phyloP scores from a whole-genome alignment of 495 filamentous ascomycete genomes.

The Aspergillus wentii region DNA sequence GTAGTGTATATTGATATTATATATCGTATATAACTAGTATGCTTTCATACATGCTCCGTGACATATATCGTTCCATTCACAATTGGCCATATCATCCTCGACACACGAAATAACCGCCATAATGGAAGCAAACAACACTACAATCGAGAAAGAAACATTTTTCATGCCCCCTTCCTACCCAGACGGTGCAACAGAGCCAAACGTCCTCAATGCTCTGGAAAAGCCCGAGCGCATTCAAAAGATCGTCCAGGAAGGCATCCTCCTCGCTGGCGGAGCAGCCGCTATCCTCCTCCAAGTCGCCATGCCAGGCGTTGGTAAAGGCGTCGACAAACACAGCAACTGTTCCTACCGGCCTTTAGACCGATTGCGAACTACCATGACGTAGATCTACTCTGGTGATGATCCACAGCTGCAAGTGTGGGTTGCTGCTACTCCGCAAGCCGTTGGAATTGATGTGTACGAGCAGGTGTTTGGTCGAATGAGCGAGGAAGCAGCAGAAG shows the following conservation, averaged over 20 bases:
- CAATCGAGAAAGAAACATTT: no score
- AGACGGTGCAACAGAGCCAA: neutral
- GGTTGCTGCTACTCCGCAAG: slow-evolving; percentile 39
- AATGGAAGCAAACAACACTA: no score
- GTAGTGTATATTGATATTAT: no score
- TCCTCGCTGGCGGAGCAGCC: slow-evolving; percentile 30
- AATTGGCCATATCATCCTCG: no score
- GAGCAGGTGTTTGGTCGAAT: slow-evolving; percentile 28
- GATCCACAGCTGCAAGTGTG: slow-evolving; percentile 34
- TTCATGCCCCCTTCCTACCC: no score
- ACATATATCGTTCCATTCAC: no score
- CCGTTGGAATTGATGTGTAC: slow-evolving; percentile 27
- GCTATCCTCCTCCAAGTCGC: slow-evolving; percentile 39
- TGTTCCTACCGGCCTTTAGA: slow-evolving; percentile 35
- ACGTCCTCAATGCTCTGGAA: slow-evolving; percentile 7
- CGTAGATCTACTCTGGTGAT: slow-evolving; percentile 32
- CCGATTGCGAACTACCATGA: slow-evolving; percentile 38
- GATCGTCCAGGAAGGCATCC: slow-evolving; percentile 31
- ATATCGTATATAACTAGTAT: no score
- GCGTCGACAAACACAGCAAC: slow-evolving; percentile 31
- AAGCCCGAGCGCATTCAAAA: slow-evolving; percentile 24
- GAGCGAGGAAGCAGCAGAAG: slow-evolving; percentile 15
- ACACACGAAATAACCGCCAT: no score
- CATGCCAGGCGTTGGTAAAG: slow-evolving; percentile 31
- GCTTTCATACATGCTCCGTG: no score